A percentile compares a stretch with the other conserved stretches of the same genome.
These are phyloP conservation scores for Domatiomyces catenatus DNA, from an alignment of 2,329 filamentous ascomycete genomes.

Conservation along the genomic window DNA sequence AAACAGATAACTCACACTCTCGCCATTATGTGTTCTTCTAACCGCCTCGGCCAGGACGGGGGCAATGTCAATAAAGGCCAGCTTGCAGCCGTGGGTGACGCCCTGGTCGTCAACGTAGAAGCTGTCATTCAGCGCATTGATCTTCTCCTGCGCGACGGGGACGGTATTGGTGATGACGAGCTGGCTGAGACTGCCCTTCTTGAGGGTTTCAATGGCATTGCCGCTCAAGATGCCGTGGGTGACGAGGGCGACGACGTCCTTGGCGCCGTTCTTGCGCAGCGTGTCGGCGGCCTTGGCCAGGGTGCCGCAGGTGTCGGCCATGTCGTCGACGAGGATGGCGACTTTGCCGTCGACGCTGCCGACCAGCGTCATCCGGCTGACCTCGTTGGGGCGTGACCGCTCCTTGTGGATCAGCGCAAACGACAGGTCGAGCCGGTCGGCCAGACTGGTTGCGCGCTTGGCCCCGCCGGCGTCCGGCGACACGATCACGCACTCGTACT, in stretches of 20 bases:
- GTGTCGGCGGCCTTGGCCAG: conserved; percentile 77
- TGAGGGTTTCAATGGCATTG: conserved; percentile 73
- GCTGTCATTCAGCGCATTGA: conserved; percentile 13
- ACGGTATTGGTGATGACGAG: conserved; percentile 87
- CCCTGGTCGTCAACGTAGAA: conserved; percentile 5
- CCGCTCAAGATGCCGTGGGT: conserved; percentile 86
- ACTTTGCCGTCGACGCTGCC: conserved; percentile 83
- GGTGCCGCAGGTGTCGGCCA: conserved; percentile 92
- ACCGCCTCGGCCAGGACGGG: conserved; percentile 47
- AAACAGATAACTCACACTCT: conserved; percentile 37
- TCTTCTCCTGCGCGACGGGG: conserved; percentile 47
- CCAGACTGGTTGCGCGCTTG: conserved; percentile 83
- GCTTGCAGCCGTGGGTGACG: conserved; percentile 64
- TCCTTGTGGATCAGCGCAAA: conserved; percentile 98
- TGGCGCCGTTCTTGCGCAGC: conserved; percentile 71
- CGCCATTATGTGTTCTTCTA: conserved; percentile 36
- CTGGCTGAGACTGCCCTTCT: conserved; percentile 58
- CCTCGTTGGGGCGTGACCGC: conserved; percentile 76
- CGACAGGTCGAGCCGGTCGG: conserved; percentile 73
- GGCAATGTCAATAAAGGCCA: conserved; percentile 84
- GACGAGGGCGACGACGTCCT: conserved; percentile 82
- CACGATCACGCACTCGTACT: conserved; percentile 59
- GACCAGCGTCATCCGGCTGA: conserved; percentile 88
- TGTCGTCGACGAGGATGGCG: conserved; percentile 92
- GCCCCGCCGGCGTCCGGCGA: conserved; percentile 89